Base-by-base conservation (phyloP, 1,284 basidiomycete species). In the Ustilago sp. region DNA sequence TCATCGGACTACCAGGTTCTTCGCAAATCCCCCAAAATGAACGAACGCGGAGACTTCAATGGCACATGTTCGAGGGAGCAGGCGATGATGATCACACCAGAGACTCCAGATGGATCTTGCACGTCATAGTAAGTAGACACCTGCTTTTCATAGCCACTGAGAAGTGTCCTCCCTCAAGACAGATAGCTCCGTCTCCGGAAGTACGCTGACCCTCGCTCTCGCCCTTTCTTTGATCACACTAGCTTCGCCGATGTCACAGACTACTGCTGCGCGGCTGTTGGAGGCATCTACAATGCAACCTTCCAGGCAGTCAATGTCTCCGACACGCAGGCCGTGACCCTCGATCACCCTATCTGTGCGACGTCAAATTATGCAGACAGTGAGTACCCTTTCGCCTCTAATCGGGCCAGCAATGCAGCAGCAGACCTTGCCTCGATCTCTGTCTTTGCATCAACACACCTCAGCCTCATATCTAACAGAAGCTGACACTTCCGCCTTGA, bases 221-320 rank as follows among this genome's bases (percentile, higher is more conserved):
- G 23, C 3, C 23, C 23, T 3, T 13, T 13, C 5, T 38, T 43
- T 47, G 4, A 31, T 17, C n/a, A 28, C 31, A n/a, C 50, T 19
- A 75, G 73, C 71, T 80, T 77, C 38, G 62, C 67, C 35, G 79
- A 80, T 36, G 75, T 80, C 34, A 80, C 79, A n/a, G 68, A 75
- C 47, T 80, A 79, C 57, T 80, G 79, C 57, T 80, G 79, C 43
- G 77, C 73, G 23, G 79, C 79, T 6, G 79, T 80, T 1, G 79
- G 79, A 53, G 79, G 79, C 39, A 53, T 71, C 23, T 77, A 68
- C 53, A 60, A 77, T 34, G 64, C 70, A 15, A 74, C 60, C 0
- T 74, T 68, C 47, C 63, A 59, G 17, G 71, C 59, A 4, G 66
- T 56, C 52, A 68, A 70, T 23, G 71, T 70, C 5, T 62, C 71